A percentile compares a stretch with the other conserved stretches of the same genome.
These are phyloP conservation scores for Kwoniella shandongensis DNA, from an alignment of 768 basidiomycete genomes.

Conservation along the genomic window DNA sequence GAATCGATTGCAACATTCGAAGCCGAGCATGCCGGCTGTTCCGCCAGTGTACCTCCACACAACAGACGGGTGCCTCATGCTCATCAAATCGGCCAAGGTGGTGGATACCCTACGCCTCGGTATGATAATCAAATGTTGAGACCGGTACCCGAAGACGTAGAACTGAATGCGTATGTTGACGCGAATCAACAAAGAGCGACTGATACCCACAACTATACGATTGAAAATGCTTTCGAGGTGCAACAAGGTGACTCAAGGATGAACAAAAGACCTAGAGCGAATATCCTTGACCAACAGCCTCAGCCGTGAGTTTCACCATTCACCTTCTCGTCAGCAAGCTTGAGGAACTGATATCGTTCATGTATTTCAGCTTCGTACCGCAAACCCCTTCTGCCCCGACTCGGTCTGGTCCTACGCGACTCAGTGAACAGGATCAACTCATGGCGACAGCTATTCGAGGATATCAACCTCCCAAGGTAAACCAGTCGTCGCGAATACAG, in stretches of 20 bases:
- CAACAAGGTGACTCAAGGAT: not conserved
- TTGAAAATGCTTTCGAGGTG: not conserved
- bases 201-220: not conserved
- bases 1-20: no score
- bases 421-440: not conserved
- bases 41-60: no score
- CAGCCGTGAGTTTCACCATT: not conserved
- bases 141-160: not conserved
- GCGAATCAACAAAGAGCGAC: not conserved
- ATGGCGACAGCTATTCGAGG: not conserved
- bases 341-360: not conserved
- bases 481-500: no score
- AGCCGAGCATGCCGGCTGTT: no score
- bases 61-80: no score
- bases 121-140: no score
- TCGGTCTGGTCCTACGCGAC: not conserved
- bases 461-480: no score
- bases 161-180: constrained; percentile 1
- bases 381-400: not conserved
- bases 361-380: not conserved
- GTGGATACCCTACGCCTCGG: no score
- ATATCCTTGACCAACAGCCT: not conserved
- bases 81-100: no score
- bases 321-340: not conserved
- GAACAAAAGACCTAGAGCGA: constrained; percentile 2